Evolutionary conservation across 2,329 filamentous ascomycete genomes (phyloP).

Genomic region (Tolypocladium album): DNA sequence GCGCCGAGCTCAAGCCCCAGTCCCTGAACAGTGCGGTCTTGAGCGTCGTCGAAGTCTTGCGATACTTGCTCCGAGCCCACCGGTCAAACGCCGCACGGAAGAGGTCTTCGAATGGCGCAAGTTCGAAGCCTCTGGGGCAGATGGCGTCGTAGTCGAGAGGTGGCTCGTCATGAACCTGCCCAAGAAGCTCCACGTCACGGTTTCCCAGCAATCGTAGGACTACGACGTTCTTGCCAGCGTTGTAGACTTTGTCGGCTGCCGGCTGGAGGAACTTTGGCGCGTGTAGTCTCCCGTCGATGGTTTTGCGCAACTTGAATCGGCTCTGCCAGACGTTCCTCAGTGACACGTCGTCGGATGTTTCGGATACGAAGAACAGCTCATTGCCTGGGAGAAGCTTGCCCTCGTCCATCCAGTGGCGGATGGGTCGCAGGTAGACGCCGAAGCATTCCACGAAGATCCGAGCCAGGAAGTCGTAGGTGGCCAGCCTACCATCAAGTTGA

Average conservation of each 20-base stretch:
- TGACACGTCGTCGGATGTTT: conserved; percentile 44
- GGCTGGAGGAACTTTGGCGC: conserved; percentile 67
- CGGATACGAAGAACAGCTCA: conserved; percentile 65
- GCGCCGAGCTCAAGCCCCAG: conserved; percentile 53
- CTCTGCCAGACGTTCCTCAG: conserved; percentile 63
- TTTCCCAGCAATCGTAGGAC: conserved; percentile 65
- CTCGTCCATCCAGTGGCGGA: conserved; percentile 74
- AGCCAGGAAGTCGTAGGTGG: conserved; percentile 52
- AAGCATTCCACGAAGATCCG: conserved; percentile 72
- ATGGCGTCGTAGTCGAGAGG: conserved; percentile 47
- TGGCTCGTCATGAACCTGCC: conserved; percentile 24
- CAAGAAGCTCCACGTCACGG: conserved; percentile 25
- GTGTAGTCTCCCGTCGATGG: conserved; percentile 48
- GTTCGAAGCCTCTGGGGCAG: conserved; percentile 31
- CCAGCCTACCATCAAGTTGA: conserved; percentile 57
- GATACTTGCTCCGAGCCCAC: conserved; percentile 71
- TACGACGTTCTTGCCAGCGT: conserved; percentile 77
- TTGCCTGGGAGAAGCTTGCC: conserved; percentile 58
- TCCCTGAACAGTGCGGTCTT: conserved; percentile 55
- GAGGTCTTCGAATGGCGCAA: conserved; percentile 64
- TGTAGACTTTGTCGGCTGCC: conserved; percentile 64
- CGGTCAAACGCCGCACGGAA: conserved; percentile 59
- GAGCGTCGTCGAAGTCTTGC: conserved; percentile 55
- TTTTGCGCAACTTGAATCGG: conserved; percentile 57
- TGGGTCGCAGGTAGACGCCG: conserved; percentile 68